Evolutionary conservation across 805 yeast species (phyloP).

Genomic region (Hanseniaspora jakobsenii): DNA sequence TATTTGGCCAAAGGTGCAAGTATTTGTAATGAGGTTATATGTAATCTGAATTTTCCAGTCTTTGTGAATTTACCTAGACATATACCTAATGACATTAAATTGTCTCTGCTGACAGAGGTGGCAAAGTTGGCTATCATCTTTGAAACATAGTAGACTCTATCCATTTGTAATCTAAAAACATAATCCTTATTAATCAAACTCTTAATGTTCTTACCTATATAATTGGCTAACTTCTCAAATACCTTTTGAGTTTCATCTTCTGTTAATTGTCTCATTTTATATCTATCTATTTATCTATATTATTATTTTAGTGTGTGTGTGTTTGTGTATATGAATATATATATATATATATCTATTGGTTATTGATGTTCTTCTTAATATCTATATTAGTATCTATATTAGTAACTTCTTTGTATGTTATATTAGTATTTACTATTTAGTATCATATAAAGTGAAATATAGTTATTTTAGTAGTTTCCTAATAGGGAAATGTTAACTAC

Average conservation of each 20-base stretch:
- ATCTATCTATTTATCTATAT: neutral
- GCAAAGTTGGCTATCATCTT: slow-evolving; percentile 77
- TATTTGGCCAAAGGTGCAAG: slow-evolving; percentile 80
- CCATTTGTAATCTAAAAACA: slow-evolving; percentile 91
- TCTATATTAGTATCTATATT: no score
- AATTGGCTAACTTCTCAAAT: slow-evolving; percentile 89
- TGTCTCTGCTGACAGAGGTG: slow-evolving; percentile 77
- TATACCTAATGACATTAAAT: slow-evolving; percentile 82
- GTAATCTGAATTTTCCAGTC: slow-evolving; percentile 91
- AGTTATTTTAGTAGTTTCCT: no score
- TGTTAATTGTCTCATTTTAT: slow-evolving; percentile 77
- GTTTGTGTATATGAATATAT: no score
- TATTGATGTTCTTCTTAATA: no score
- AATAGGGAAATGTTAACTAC: no score
- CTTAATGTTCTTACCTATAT: slow-evolving; percentile 91
- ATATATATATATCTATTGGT: neutral
- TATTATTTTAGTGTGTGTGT: no score
- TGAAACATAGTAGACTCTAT: slow-evolving; percentile 85
- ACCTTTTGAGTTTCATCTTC: slow-evolving; percentile 95
- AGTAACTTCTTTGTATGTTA: no score
- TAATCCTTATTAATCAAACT: slow-evolving; percentile 75
- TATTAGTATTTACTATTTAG: no score
- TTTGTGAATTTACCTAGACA: slow-evolving; percentile 96
- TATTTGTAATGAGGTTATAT: slow-evolving; percentile 77
- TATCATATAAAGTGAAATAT: no score